Base-by-base conservation (phyloP, 2,329 filamentous ascomycete genomes). In the Aspergillus proliferans region DNA sequence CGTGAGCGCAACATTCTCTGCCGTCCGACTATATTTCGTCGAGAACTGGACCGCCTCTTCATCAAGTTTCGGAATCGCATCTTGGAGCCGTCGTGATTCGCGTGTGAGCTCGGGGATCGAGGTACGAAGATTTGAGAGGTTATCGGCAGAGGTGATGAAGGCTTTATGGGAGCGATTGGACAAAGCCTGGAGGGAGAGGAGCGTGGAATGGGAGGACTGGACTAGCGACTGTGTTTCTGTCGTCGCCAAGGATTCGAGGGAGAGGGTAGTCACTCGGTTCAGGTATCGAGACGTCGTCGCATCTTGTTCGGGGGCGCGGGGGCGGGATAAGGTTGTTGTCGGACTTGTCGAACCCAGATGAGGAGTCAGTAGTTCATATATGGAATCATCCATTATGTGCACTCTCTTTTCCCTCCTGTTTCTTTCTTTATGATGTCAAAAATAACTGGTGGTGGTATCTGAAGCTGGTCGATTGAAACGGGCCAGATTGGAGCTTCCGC, bases 151-250 rank as follows among this genome's bases (percentile, higher is more conserved):
- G 47, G 84, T 78, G 58, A 96, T 90, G 55, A 97, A 84, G 15
- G 85, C 79, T 64, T 86, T 88, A 69, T 96, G 86, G 0, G 91
- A 95, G 58, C 88, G 87, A 60, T 95, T 95, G 6, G 91, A 92
- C 45, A 97, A 82, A 0, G 83, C 81, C 66, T 98, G 93, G 1
- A 97, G 79, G 0, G 89, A 88, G 38, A 95, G 81, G 12, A 92
- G 79, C 38, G 87, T 80, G 0, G 88, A 87, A 53, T 96, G 89
- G 3, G 87, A 85, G 48, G 84, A 79, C 61, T 96, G 88, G 0
- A 86, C 76, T n/a, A 97, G 80, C 0, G 83, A 83, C 52, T 89
- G 84, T 0, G 86, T 85, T 68, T 98, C 93, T 6, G 80, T 84
- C 21, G 82, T 81, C 45, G 82, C 81, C 47, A 97, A 78, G 33